Base-by-base conservation (phyloP, 2,329 filamentous ascomycete genomes). In the Tothia fuscella region DNA sequence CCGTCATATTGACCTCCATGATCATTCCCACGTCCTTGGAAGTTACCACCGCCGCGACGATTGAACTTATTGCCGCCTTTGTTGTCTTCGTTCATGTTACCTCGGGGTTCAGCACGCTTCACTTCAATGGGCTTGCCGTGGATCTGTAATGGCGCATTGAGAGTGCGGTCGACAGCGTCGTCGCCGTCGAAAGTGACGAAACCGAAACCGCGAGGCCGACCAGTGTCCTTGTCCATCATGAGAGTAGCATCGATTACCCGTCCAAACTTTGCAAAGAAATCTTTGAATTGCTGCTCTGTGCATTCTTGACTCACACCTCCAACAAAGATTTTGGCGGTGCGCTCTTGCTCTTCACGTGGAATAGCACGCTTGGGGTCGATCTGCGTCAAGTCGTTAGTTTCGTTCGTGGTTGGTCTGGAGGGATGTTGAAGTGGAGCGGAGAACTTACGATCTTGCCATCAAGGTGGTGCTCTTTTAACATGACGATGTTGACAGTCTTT, bases 211-310 rank as follows among this genome's bases (percentile, higher is more conserved):
- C 91, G 76, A 3, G 91, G 91, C 30, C 91, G 78, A n/a, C 91
- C 91, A 1, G 91, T 98, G 60, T 98, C 91, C 64, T 98, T 98
- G 61, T 98, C 91, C 79, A 98, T 98, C 91, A 98, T 98, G 2
- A 98, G 76, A 0, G 91, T 98, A 2, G 91, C 91, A 63, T 98
- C 91, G 29, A 98, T 81, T 16, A 98, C 91, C 47, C 89, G 80
- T 21, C 91, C 91, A 54, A 96, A 98, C 56, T 94, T 85, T 55
- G 83, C 86, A 65, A 98, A 98, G 64, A 94, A 98, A 46, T 91
- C 81, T 56, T 86, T 87, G 60, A 98, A 98, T 58, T 96, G 87
- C 47, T 88, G 80, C 55, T 98, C 91, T 1, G 86, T 95, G 0
- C 89, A 91, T 55, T 98, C 91, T 64, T 96, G 91, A 61, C 85